phyloP scores from a whole-genome alignment of 148 eudicot species.

The Gaultheria prostrata region DNA sequence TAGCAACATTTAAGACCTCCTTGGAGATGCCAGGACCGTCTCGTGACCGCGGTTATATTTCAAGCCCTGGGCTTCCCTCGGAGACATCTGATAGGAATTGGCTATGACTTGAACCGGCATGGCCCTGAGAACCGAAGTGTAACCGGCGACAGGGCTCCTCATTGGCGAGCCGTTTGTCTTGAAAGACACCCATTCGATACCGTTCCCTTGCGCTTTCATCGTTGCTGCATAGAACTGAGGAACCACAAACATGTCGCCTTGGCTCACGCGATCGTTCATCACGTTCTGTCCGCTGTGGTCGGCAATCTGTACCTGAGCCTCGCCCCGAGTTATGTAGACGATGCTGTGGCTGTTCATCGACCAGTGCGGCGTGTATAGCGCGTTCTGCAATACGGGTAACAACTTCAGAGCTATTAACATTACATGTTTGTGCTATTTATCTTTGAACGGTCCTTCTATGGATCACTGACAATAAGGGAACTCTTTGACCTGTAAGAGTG shows the following conservation, averaged over 20 bases:
- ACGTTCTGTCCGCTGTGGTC: slow-evolving; percentile 41
- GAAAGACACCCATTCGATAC: slow-evolving; percentile 58
- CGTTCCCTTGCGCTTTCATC: slow-evolving; percentile 45
- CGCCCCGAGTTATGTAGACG: slow-evolving; percentile 53
- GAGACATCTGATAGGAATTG: slow-evolving; percentile 48
- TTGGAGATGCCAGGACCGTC: slow-evolving; percentile 40
- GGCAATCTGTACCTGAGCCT: slow-evolving; percentile 53
- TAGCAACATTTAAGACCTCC: neutral
- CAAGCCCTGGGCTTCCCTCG: slow-evolving; percentile 43
- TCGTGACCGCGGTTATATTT: slow-evolving; percentile 49
- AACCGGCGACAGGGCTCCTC: slow-evolving; percentile 62
- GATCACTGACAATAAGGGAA: no score
- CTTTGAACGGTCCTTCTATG: no score
- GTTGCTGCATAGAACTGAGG: slow-evolving; percentile 58
- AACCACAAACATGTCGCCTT: slow-evolving; percentile 62
- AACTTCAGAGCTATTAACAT: neutral
- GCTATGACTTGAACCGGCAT: slow-evolving; percentile 59
- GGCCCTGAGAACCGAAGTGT: slow-evolving; percentile 64
- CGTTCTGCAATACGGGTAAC: slow-evolving; percentile 35
- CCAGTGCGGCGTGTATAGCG: slow-evolving; percentile 63
- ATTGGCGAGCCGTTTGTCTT: slow-evolving; percentile 58
- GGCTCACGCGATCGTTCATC: slow-evolving; percentile 50
- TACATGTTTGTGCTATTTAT: no score
- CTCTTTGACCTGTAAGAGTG: no score
- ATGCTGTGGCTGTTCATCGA: slow-evolving; percentile 51